Evolutionary conservation across 495 filamentous ascomycete genomes (phyloP).

Genomic region (Astrocystis sublimbata): DNA sequence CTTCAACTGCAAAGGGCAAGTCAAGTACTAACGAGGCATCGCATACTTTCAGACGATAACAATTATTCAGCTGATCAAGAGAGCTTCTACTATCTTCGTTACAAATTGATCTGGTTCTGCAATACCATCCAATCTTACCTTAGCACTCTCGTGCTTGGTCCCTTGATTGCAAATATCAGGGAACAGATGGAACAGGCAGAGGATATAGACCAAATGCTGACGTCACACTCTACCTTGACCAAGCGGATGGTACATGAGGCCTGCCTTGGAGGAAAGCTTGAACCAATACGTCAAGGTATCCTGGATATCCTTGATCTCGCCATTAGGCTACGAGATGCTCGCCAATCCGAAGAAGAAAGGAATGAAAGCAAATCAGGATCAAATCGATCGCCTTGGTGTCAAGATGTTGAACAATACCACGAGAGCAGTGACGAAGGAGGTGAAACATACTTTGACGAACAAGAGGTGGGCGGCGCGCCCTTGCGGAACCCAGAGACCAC

Average conservation of each 20-base stretch:
- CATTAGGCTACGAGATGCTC: conserved; percentile 52
- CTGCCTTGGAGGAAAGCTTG: conserved; percentile 63
- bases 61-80: conserved; percentile 37
- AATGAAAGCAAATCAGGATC: conserved; percentile 41
- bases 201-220: conserved; percentile 82
- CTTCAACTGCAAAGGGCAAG: conserved; percentile 77
- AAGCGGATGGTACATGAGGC: conserved; percentile 62
- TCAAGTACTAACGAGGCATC: conserved; percentile 63
- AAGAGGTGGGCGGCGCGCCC: conserved; percentile 28
- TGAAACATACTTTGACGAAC: conserved; percentile 35
- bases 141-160: conserved; percentile 67
- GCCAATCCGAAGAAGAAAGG: conserved; percentile 39
- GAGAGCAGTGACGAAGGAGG: conserved; percentile 44
- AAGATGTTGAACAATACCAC: conserved; percentile 28
- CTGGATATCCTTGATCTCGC: conserved; percentile 63
- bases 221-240: conserved; percentile 65
- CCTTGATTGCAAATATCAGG: conserved; percentile 54
- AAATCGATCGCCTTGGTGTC: conserved; percentile 27
- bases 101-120: conserved; percentile 78
- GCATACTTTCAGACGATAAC: conserved; percentile 37
- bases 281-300: conserved; percentile 65
- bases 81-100: conserved; percentile 62
- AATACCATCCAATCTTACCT: conserved; percentile 74
- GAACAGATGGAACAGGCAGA: conserved; percentile 56
- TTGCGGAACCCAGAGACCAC: conserved; percentile 36